phyloP scores from a whole-genome alignment of 2,329 filamentous ascomycete species.

The Neopestalotiopsis clavispora region DNA sequence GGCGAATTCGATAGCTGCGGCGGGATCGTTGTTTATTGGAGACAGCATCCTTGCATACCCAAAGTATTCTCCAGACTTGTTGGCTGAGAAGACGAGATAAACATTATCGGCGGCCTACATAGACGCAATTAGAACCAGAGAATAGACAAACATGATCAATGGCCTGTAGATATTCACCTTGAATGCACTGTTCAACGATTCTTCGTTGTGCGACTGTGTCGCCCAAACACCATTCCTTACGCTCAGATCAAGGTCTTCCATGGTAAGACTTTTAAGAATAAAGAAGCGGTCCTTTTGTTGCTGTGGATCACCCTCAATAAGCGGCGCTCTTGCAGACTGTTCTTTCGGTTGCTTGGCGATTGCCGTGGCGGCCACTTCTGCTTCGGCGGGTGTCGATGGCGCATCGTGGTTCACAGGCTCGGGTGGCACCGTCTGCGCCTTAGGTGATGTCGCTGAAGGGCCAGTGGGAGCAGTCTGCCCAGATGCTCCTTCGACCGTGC shows the following conservation, averaged over 20 bases:
- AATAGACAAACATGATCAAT: background rate
- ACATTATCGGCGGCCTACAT: conserved; percentile 77
- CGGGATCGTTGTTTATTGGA: conserved; percentile 77
- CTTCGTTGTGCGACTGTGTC: conserved; percentile 92
- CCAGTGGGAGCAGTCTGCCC: conserved; percentile 59
- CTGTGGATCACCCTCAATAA: conserved; percentile 24
- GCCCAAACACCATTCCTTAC: conserved; percentile 91
- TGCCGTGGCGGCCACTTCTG: conserved; percentile 21
- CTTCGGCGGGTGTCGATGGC: conserved; percentile 20
- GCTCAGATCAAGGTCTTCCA: conserved; percentile 88
- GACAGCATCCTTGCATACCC: conserved; percentile 93
- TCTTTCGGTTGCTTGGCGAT: conserved; percentile 14
- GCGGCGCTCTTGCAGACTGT: conserved; percentile 18
- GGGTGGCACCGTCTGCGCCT: conserved; percentile 24
- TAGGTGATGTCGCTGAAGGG: conserved; percentile 49
- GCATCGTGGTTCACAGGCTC: conserved; percentile 15
- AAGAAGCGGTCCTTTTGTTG: conserved; percentile 77
- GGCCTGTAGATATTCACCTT: conserved; percentile 56
- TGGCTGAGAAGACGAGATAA: conserved; percentile 92
- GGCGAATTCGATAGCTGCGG: conserved; percentile 71
- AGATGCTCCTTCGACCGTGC: conserved; percentile 41
- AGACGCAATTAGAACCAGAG: background rate
- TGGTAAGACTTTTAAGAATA: conserved; percentile 88
- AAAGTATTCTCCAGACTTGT: conserved; percentile 97
- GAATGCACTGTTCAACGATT: conserved; percentile 81